These are phyloP conservation scores for Suillus discolor DNA, from an alignment of 768 basidiomycete genomes.

Conservation along the genomic window DNA sequence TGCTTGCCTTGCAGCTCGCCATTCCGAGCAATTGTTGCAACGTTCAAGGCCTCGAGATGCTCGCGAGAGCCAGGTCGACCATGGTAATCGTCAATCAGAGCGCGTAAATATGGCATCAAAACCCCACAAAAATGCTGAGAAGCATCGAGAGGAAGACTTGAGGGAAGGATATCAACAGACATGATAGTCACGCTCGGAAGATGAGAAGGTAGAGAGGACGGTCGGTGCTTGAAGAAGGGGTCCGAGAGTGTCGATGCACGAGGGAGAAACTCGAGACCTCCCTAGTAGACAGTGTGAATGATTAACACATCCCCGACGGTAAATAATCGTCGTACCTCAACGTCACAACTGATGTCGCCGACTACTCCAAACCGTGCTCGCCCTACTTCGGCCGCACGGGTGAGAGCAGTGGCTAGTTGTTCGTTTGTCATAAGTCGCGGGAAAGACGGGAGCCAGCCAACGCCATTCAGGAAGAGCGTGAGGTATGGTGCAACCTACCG, in stretches of 20 bases:
- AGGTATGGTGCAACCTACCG: constrained; percentile 80
- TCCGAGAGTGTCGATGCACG: constrained; percentile 75
- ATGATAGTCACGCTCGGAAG: constrained; percentile 74
- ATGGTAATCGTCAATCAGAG: constrained; percentile 49
- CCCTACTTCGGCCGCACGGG: constrained; percentile 50
- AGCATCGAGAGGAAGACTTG: constrained; percentile 81
- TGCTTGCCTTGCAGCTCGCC: constrained; percentile 60
- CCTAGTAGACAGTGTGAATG: constrained; percentile 42
- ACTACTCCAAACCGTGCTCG: constrained; percentile 67
- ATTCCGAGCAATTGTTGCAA: constrained; percentile 68
- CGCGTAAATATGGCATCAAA: constrained; percentile 68
- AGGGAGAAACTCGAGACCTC: constrained; percentile 83
- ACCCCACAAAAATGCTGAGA: constrained; percentile 72
- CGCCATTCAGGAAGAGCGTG: constrained; percentile 83
- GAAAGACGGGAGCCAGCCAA: constrained; percentile 79
- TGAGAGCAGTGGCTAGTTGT: constrained; percentile 55
- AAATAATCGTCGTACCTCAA: constrained; percentile 51
- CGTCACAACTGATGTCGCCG: constrained; percentile 89
- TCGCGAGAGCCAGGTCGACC: constrained; percentile 26
- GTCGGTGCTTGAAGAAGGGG: constrained; percentile 65
- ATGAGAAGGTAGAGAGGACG: constrained; percentile 41
- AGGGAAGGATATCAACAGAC: constrained; percentile 90
- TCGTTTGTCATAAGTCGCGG: constrained; percentile 78
- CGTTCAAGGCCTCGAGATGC: constrained; percentile 48
- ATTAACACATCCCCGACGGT: neutral